These are phyloP conservation scores for Aspergillus egyptiacus DNA, from an alignment of 495 filamentous ascomycete genomes.

Conservation along the genomic window DNA sequence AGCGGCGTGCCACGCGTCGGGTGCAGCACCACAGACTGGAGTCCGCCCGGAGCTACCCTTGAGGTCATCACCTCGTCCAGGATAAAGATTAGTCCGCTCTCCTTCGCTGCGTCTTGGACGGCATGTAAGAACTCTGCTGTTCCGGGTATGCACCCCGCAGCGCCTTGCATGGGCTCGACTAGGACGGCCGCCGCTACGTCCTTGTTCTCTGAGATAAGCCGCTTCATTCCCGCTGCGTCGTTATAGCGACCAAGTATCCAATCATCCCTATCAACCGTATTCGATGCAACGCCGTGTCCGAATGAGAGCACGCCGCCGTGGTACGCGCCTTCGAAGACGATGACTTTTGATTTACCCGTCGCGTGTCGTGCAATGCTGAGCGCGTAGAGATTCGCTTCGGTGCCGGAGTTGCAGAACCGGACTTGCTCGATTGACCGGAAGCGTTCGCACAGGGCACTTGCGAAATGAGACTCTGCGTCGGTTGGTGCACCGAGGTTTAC, in stretches of 20 bases:
- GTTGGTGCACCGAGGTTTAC: slow-evolving; percentile 8
- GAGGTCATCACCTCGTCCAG: slow-evolving; percentile 64
- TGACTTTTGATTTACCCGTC: slow-evolving; percentile 37
- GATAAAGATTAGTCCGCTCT: slow-evolving; percentile 47
- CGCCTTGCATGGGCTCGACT: slow-evolving; percentile 54
- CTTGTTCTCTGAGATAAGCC: slow-evolving; percentile 15
- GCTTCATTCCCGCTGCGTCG: slow-evolving; percentile 22
- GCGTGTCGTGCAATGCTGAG: slow-evolving; percentile 23
- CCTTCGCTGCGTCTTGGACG: slow-evolving; percentile 28
- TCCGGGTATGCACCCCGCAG: slow-evolving; percentile 46
- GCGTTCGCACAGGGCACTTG: slow-evolving; percentile 15
- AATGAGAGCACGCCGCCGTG: slow-evolving; percentile 40
- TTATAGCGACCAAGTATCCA: slow-evolving; percentile 45
- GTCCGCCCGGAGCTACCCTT: slow-evolving; percentile 43
- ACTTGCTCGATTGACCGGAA: slow-evolving; percentile 30
- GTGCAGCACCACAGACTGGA: slow-evolving; percentile 28
- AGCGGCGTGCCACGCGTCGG: slow-evolving; percentile 19
- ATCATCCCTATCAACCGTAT: slow-evolving; percentile 25
- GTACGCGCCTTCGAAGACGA: slow-evolving; percentile 48
- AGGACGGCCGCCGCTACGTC: slow-evolving; percentile 47
- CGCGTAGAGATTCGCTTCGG: slow-evolving; percentile 48
- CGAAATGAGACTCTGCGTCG: slow-evolving; percentile 12
- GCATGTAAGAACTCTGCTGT: slow-evolving; percentile 39
- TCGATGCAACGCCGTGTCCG: slow-evolving; percentile 5
- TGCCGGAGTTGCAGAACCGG: slow-evolving; percentile 49